A percentile compares a stretch with the other conserved stretches of the same genome.
Evolutionary conservation across 345 rosid species (phyloP).

Genomic region (Arabis hirsuta): DNA sequence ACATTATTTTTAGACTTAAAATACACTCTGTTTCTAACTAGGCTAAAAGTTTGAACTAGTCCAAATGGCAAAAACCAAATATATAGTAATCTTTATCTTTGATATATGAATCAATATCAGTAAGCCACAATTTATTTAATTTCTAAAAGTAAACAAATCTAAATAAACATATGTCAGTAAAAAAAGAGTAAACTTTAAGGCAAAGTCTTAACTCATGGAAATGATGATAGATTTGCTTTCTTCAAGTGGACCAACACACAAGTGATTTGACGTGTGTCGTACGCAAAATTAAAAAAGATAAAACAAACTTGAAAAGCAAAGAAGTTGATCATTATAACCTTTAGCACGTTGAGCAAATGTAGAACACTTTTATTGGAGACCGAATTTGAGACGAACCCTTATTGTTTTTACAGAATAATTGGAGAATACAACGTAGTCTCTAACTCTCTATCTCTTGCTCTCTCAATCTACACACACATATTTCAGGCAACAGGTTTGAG

Average conservation of each 20-base stretch:
- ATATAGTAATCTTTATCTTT: neutral
- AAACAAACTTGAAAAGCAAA: neutral
- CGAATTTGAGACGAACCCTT: constrained; percentile 14
- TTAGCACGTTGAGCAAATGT: constrained; percentile 9
- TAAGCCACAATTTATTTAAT: neutral
- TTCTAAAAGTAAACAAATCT: neutral
- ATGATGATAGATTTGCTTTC: constrained; percentile 1
- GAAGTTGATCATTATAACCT: too few species aligned
- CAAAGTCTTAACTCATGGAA: constrained; percentile 15
- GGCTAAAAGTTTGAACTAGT: constrained; percentile 6
- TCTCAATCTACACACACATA: neutral
- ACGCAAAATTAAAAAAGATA: constrained; percentile 4
- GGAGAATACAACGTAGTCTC: neutral
- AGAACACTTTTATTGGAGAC: constrained; percentile 31
- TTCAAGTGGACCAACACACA: constrained; percentile 29
- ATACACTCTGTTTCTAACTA: neutral
- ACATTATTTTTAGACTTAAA: neutral
- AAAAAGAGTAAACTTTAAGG: constrained; percentile 36
- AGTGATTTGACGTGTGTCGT: constrained; percentile 12
- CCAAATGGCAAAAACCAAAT: neutral
- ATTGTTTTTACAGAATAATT: constrained; percentile 30
- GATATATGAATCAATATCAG: neutral
- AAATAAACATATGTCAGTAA: neutral
- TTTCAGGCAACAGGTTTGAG: constrained; percentile 72
- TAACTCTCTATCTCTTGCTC: neutral